Base-by-base conservation (phyloP, 345 rosid genomes). In the Pseudoturritis turrita region DNA sequence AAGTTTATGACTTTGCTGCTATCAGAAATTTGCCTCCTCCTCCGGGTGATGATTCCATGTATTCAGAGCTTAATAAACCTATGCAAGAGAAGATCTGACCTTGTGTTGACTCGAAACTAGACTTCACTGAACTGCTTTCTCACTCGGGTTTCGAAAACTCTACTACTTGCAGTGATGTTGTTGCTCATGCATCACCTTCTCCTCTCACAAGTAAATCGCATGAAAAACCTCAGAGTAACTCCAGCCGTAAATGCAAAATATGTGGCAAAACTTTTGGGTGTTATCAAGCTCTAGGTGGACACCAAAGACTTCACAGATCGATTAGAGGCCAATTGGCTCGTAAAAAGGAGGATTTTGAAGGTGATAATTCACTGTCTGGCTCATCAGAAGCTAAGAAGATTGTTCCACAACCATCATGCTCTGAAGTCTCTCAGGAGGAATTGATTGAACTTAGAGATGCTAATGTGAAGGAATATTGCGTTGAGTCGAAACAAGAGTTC, bases 211-310 rank as follows among this genome's bases (percentile, higher is more conserved):
- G 58, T 13, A 26, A 10, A 3, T 41, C 41, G 29, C 39, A 53
- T 72, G 22, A 26, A 15, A 39, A 2, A 39, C 2, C 19, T 15
- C 10, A 13, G 7, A 3, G 67, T 14, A 26, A 50, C 19, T 56
- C 25, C 6, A 36, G 25, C 12, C 57, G 10, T 66, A 15, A 49
- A n/a, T 65, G 72, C 51, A 11, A 19, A 7, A 8, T 11, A 21
- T 74, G 78, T 18, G 53, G 59, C 13, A 57, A 66, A 54, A 57
- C 4, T 21, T 58, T 74, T 66, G 61, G 14, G 6, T 28, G 61
- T 66, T 58, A 1, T 49, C 66, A 66, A 66, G 62, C 37, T 39
- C 47, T 66, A n/a, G 73, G 62, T 58, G 29, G 62, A 1, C 78
- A 58, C 54, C 39, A 66, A 22, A 49, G 1, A 12, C 45, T 74